Evolutionary conservation across 2,329 filamentous ascomycete species (phyloP).

Genomic region (Verticillium albo-atrum): DNA sequence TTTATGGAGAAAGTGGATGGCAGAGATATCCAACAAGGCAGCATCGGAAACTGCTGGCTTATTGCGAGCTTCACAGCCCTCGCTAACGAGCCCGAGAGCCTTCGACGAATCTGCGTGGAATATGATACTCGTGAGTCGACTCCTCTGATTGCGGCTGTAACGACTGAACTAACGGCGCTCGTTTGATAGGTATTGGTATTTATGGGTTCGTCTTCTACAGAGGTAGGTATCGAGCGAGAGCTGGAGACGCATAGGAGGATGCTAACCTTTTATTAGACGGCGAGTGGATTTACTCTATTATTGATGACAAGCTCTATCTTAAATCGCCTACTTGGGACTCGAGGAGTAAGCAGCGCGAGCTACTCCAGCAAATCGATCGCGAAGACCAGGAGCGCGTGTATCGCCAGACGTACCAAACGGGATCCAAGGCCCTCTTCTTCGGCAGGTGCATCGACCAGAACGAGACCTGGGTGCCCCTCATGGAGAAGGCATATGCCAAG

Average conservation of each 20-base stretch:
- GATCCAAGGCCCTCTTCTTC: constrained; percentile 74
- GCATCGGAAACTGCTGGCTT: constrained; percentile 78
- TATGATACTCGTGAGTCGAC: constrained; percentile 53
- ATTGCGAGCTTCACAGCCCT: constrained; percentile 75
- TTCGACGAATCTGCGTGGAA: constrained; percentile 71
- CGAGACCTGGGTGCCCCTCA: constrained; percentile 76
- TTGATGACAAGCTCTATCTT: constrained; percentile 87
- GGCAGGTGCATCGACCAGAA: constrained; percentile 70
- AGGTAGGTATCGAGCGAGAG: constrained; percentile 31
- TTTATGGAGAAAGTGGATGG: constrained; percentile 64
- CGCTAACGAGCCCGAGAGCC: constrained; percentile 65
- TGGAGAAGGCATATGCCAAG: constrained; percentile 83
- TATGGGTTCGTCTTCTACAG: constrained; percentile 88
- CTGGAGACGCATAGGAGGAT: not conserved
- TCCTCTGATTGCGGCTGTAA: not conserved
- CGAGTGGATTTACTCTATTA: constrained; percentile 87
- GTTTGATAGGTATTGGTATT: constrained; percentile 62
- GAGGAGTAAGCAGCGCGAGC: constrained; percentile 66
- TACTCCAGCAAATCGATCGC: constrained; percentile 71
- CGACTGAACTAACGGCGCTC: not conserved
- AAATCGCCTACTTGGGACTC: constrained; percentile 80
- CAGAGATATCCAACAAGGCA: constrained; percentile 73
- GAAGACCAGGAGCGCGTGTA: constrained; percentile 70
- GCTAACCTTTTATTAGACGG: constrained; percentile 48
- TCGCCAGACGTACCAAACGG: constrained; percentile 66